phyloP scores from a whole-genome alignment of 2,329 filamentous ascomycete species.

The Tolypocladium tundrense region DNA sequence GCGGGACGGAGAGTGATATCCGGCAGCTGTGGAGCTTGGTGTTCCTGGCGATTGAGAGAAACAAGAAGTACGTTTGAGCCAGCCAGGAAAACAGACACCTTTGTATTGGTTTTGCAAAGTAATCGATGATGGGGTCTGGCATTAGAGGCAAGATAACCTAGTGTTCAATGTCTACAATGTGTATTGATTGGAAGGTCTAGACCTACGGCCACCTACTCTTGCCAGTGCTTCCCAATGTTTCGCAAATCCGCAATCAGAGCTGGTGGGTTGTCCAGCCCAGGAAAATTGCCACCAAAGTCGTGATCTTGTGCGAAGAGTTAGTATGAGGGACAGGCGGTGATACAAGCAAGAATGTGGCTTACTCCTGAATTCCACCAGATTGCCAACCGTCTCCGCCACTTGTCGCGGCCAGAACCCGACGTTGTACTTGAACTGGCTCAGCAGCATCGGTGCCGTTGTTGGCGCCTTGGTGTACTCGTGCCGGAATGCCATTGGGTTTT shows the following conservation, averaged over 20 bases:
- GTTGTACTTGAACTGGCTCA: not conserved
- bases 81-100: not conserved
- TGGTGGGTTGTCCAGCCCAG: not conserved
- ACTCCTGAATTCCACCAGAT: no score
- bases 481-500: no score
- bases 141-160: not conserved
- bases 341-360: not conserved
- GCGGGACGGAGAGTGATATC: conserved; percentile 5
- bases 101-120: not conserved
- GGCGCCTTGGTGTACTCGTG: no score
- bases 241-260: not conserved
- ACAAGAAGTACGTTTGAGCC: not conserved
- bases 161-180: not conserved
- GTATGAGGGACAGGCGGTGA: no score
- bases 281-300: not conserved
- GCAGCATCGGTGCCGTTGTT: no score
- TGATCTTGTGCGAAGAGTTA: not conserved
- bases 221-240: not conserved
- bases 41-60: conserved; percentile 5
- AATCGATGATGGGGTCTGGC: not conserved
- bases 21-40: conserved; percentile 7
- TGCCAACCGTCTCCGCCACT: no score
- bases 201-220: not conserved
- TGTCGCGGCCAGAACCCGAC: not conserved
- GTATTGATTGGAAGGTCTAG: not conserved